These are phyloP conservation scores for Schwanniomyces pseudopolymorphus DNA, from an alignment of 805 yeast species.

Conservation along the genomic window DNA sequence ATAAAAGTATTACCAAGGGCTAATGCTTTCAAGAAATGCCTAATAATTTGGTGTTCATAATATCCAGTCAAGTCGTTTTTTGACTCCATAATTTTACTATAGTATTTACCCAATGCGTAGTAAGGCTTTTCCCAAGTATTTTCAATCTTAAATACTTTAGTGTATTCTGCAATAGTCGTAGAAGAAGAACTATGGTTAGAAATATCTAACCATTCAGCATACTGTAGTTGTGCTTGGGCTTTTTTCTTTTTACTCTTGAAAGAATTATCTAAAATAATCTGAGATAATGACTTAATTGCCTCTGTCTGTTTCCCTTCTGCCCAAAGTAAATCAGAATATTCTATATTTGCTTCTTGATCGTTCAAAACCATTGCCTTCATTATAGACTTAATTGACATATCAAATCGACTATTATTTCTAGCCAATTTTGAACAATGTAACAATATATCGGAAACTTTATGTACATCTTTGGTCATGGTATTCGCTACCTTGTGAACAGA, in stretches of 20 bases:
- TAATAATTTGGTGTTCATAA: conserved; percentile 55
- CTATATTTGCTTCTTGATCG: conserved; percentile 56
- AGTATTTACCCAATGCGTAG: conserved; percentile 77
- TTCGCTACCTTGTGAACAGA: conserved; percentile 56
- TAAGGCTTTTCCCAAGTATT: conserved; percentile 74
- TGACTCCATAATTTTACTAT: conserved; percentile 72
- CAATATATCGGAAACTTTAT: conserved; percentile 49
- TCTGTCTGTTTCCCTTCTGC: conserved; percentile 83
- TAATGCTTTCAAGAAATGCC: conserved; percentile 58
- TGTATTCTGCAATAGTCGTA: conserved; percentile 69
- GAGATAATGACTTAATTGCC: conserved; percentile 67
- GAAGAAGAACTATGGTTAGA: conserved; percentile 81
- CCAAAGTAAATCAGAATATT: conserved; percentile 84
- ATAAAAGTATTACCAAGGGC: conserved; percentile 63
- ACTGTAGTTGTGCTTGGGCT: conserved; percentile 62
- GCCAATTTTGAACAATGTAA: conserved; percentile 63
- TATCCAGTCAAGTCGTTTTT: conserved; percentile 49
- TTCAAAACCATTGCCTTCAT: conserved; percentile 54
- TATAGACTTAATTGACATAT: conserved; percentile 67
- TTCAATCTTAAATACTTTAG: conserved; percentile 53
- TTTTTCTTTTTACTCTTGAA: conserved; percentile 15
- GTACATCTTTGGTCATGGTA: conserved; percentile 22
- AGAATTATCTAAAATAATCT: conserved; percentile 27
- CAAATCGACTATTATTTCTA: conserved; percentile 65
- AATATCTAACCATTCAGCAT: conserved; percentile 84